These are phyloP conservation scores for Apophysomyces sp. DNA, from an alignment of 371 early-diverging fungal species.

Conservation along the genomic window DNA sequence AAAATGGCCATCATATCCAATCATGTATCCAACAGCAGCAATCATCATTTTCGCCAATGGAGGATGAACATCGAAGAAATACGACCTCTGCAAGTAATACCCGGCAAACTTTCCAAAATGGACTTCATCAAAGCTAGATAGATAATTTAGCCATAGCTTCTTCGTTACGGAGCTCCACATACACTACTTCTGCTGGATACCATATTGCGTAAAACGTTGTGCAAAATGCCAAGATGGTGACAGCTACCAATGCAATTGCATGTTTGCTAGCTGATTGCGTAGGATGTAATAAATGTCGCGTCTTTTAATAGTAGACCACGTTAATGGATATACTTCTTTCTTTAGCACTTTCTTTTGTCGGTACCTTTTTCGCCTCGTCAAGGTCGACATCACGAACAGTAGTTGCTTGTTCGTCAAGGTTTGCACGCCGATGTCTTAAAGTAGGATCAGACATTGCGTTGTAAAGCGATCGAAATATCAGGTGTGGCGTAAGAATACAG, in stretches of 20 bases:
- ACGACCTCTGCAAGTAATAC: conserved; percentile 90
- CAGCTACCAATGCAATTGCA: background rate
- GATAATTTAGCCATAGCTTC: background rate
- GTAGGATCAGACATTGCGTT: conserved; percentile 1
- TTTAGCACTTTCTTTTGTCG: background rate
- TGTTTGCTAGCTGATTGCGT: background rate
- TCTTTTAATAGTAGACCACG: background rate
- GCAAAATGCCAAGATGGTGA: conserved; percentile 13
- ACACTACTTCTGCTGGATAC: conserved; percentile 73
- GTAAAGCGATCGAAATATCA: background rate
- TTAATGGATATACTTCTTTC: background rate
- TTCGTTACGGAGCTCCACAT: conserved; percentile 14
- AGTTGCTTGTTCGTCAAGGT: background rate
- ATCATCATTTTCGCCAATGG: conserved; percentile 98
- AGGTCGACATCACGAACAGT: background rate
- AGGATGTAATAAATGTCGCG: background rate
- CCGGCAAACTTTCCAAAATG: conserved; percentile 99
- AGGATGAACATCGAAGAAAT: conserved; percentile 99
- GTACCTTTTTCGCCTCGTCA: background rate
- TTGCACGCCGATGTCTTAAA: background rate
- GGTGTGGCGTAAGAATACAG: background rate
- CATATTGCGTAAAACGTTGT: conserved; percentile 52
- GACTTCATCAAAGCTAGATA: conserved; percentile 85
- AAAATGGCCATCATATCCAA: conserved; percentile 94
- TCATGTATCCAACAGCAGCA: conserved; percentile 78